Evolutionary conservation across 495 filamentous ascomycete species (phyloP).

Genomic region (Talaromyces proteolyticus): DNA sequence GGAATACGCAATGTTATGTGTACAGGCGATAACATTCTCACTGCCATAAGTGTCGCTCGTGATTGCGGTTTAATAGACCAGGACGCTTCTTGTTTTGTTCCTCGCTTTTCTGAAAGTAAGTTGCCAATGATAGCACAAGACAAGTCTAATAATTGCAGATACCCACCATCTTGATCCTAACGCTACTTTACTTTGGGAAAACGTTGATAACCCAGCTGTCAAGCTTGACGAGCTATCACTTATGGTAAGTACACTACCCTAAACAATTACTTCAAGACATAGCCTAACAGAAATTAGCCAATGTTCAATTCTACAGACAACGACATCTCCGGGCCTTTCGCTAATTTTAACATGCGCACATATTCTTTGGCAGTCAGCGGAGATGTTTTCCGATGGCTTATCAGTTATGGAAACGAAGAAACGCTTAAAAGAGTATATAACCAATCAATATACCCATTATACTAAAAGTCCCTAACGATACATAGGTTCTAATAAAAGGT

Average conservation of each 20-base stretch:
- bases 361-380: conserved; percentile 87
- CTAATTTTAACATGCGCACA: conserved; percentile 67
- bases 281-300: conserved; percentile 50
- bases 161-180: conserved; percentile 61
- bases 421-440: conserved; percentile 60
- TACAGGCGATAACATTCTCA: conserved; percentile 97
- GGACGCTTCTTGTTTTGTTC: conserved; percentile 83
- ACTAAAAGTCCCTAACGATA: background rate
- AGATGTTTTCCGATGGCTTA: conserved; percentile 93
- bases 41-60: conserved; percentile 91
- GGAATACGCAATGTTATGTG: conserved; percentile 94
- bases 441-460: conserved; percentile 1
- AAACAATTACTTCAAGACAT: background rate
- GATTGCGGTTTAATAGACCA: conserved; percentile 82
- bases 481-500: conserved; percentile 78
- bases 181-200: conserved; percentile 78
- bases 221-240: conserved; percentile 73
- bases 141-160: conserved; percentile 15
- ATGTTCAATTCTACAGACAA: conserved; percentile 57
- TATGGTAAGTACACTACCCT: conserved; percentile 37
- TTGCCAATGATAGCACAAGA: background rate
- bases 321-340: conserved; percentile 82
- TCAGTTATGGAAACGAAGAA: conserved; percentile 79
- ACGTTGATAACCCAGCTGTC: conserved; percentile 75
- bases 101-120: conserved; percentile 73